Percentiles rank a stretch among this genome's conserved stretches.
Evolutionary conservation across 106 monocot genomes (phyloP).

Genomic region (Apostasia shenzhenica): DNA sequence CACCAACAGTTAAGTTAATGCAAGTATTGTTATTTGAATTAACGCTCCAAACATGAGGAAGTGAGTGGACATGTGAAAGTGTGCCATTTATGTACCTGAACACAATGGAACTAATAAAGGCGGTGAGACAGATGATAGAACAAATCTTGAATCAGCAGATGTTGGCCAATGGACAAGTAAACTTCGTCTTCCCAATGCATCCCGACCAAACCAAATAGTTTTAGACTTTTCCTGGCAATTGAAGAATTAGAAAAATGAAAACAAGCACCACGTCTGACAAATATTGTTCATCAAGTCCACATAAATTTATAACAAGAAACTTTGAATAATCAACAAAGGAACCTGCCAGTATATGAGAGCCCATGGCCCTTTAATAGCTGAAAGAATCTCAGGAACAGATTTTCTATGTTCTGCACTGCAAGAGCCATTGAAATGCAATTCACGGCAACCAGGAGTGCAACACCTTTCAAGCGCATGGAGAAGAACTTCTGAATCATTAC

Average conservation of each 20-base stretch:
- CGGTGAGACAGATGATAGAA: slow-evolving; percentile 76
- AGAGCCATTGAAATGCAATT: slow-evolving; percentile 8
- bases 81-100: slow-evolving; percentile 27
- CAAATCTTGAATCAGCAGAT: slow-evolving; percentile 47
- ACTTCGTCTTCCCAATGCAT: slow-evolving; percentile 94
- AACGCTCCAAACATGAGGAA: no score
- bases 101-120: slow-evolving; percentile 16
- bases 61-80: background rate
- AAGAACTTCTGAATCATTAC: slow-evolving; percentile 75
- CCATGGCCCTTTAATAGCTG: slow-evolving; percentile 88
- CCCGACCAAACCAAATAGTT: slow-evolving; percentile 90
- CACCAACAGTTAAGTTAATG: no score
- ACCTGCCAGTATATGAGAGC: slow-evolving; percentile 90
- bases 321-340: background rate
- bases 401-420: slow-evolving; percentile 23
- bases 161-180: slow-evolving; percentile 88
- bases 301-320: background rate
- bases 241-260: slow-evolving; percentile 1
- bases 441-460: slow-evolving; percentile 25
- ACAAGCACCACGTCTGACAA: background rate
- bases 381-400: slow-evolving; percentile 62
- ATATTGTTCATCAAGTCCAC: background rate
- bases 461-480: slow-evolving; percentile 44
- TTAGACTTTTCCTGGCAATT: slow-evolving; percentile 46
- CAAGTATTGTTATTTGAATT: no score